These are phyloP conservation scores for Puccinia coronata DNA, from an alignment of 1,284 basidiomycete species.

Conservation along the genomic window DNA sequence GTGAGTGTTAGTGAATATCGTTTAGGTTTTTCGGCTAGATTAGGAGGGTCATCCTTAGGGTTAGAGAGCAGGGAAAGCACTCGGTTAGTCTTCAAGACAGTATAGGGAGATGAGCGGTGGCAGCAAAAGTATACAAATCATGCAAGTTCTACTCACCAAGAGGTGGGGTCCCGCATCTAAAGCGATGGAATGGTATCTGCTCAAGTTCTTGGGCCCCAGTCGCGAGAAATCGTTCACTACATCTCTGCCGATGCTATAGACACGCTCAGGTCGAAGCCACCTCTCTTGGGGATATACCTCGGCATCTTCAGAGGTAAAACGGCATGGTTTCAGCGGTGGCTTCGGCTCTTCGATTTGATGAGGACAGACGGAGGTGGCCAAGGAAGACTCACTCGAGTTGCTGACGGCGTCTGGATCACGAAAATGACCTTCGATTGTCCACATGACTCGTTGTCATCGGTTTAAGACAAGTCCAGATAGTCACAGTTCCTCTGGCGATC, in stretches of 20 bases:
- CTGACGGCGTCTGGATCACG: neutral
- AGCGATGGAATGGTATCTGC: neutral
- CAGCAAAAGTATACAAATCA: neutral
- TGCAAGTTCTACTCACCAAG: neutral
- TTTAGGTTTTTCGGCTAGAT: slow-evolving; percentile 1
- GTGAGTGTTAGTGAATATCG: slow-evolving; percentile 30
- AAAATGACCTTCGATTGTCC: slow-evolving; percentile 13
- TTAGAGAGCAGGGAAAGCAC: neutral
- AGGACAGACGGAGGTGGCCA: neutral
- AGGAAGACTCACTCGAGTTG: neutral
- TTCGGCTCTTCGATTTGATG: neutral
- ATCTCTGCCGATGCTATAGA: slow-evolving; percentile 36
- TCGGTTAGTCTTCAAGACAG: neutral
- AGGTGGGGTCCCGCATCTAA: slow-evolving; percentile 10
- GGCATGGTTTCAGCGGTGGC: too few species aligned
- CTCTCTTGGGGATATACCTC: neutral
- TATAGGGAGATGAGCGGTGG: neutral
- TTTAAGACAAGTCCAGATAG: too few species aligned
- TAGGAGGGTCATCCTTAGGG: neutral
- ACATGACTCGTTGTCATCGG: neutral
- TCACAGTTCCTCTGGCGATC: neutral
- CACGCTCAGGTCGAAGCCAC: slow-evolving; percentile 25
- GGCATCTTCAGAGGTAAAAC: neutral
- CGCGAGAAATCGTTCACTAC: slow-evolving; percentile 28
- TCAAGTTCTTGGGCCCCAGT: neutral